Percentiles rank a stretch among this genome's conserved stretches.
phyloP scores from a whole-genome alignment of 2,329 filamentous ascomycete genomes.

The Aspergillus chevalieri region DNA sequence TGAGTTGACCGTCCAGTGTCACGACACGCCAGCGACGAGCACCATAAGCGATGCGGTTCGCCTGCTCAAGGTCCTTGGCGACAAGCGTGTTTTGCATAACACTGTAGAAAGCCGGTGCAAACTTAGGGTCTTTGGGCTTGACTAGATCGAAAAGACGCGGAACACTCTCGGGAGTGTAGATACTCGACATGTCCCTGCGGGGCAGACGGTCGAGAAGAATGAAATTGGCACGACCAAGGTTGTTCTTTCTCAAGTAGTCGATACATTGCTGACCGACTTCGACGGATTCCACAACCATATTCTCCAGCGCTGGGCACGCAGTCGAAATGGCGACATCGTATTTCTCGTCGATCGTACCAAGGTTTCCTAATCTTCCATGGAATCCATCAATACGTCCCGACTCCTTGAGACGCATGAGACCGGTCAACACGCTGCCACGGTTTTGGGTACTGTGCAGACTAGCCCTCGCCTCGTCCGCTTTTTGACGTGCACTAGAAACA shows the following conservation, averaged over 20 bases:
- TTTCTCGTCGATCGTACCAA: constrained; percentile 86
- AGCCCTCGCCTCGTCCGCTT: constrained; percentile 89
- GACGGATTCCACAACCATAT: constrained; percentile 93
- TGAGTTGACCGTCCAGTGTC: constrained; percentile 87
- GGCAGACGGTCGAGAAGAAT: constrained; percentile 88
- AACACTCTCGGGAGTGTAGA: constrained; percentile 85
- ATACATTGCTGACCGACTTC: constrained; percentile 97
- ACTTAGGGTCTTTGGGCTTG: constrained; percentile 78
- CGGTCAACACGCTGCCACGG: constrained; percentile 84
- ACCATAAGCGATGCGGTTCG: constrained; percentile 93
- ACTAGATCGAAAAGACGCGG: constrained; percentile 91
- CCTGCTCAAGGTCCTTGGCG: constrained; percentile 86
- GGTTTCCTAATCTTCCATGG: constrained; percentile 87
- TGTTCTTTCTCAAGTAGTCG: constrained; percentile 94
- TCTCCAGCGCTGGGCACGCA: constrained; percentile 83
- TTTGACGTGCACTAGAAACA: constrained; percentile 83
- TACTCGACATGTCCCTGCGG: constrained; percentile 66
- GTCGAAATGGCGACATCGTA: constrained; percentile 99
- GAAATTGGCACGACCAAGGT: constrained; percentile 92
- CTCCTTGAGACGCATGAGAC: constrained; percentile 89
- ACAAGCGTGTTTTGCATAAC: constrained; percentile 93
- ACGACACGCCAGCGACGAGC: constrained; percentile 93
- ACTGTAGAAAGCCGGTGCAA: constrained; percentile 88
- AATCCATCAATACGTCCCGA: constrained; percentile 96
- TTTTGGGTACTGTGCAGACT: constrained; percentile 86